Evolutionary conservation across 2,329 filamentous ascomycete genomes (phyloP).

Genomic region (Penicillium sumatraense): DNA sequence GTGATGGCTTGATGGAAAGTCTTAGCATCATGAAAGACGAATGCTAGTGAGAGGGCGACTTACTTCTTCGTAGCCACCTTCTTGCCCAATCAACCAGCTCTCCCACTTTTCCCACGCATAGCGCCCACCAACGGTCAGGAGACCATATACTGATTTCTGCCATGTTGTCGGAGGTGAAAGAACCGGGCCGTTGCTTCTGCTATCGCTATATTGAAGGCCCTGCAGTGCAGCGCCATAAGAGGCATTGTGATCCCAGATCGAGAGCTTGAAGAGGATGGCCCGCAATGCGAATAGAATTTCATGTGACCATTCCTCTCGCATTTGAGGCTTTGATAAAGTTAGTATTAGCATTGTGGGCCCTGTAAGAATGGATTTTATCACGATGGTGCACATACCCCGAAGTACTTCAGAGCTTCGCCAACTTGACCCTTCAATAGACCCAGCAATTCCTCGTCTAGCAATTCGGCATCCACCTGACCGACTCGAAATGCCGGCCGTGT

Average conservation of each 20-base stretch:
- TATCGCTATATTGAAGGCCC: conserved; percentile 88
- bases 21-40: conserved; percentile 17
- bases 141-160: conserved; percentile 84
- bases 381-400: conserved; percentile 60
- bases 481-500: conserved; percentile 88
- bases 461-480: conserved; percentile 92
- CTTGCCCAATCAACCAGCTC: conserved; percentile 76
- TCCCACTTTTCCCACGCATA: conserved; percentile 95
- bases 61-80: conserved; percentile 72
- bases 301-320: conserved; percentile 83
- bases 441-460: conserved; percentile 91
- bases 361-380: background rate
- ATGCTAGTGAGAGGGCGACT: background rate
- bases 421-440: conserved; percentile 85
- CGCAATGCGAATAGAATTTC: conserved; percentile 82
- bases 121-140: conserved; percentile 82
- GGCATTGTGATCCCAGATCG: conserved; percentile 94
- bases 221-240: conserved; percentile 93
- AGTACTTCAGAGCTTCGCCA: conserved; percentile 84
- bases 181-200: conserved; percentile 66
- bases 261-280: conserved; percentile 86
- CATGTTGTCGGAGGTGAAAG: conserved; percentile 72
- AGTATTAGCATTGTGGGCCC: conserved; percentile 2
- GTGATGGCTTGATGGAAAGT: conserved; percentile 45
- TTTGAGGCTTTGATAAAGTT: conserved; percentile 52